Conservation (phyloP, 495 filamentous ascomycete species). For the Cenococcum geophilum region DNA sequence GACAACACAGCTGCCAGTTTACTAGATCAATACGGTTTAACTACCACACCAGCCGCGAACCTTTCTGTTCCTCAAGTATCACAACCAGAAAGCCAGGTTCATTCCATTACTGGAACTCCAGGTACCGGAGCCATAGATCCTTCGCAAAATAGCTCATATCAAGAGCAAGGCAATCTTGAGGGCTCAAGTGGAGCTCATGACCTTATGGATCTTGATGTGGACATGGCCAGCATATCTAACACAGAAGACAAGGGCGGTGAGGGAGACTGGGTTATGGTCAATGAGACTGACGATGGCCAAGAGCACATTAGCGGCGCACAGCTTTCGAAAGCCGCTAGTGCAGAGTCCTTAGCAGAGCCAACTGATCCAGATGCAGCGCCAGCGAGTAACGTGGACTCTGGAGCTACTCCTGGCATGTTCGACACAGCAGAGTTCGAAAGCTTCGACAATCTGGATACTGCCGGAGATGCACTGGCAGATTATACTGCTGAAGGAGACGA, state of each 20-base stretch:
- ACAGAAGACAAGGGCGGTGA: slow-evolving; percentile 29
- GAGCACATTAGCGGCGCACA: slow-evolving; percentile 20
- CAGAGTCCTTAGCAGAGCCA: slow-evolving; percentile 2
- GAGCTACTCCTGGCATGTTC: slow-evolving; percentile 34
- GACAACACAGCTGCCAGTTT: slow-evolving; percentile 32
- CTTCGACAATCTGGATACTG: slow-evolving; percentile 55
- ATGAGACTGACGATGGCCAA: slow-evolving; percentile 28
- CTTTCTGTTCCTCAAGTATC: slow-evolving; percentile 23
- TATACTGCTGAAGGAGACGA: slow-evolving; percentile 42
- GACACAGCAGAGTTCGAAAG: slow-evolving; percentile 42
- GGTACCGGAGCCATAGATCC: slow-evolving; percentile 1
- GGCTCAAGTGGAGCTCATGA: slow-evolving; percentile 14
- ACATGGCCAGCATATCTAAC: slow-evolving; percentile 30
- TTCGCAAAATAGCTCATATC: slow-evolving; percentile 2
- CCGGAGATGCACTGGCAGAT: slow-evolving; percentile 57
- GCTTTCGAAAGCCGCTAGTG: slow-evolving; percentile 4
- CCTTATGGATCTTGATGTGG: slow-evolving; percentile 31
- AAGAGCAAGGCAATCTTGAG: slow-evolving; percentile 13
- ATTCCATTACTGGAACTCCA: slow-evolving; percentile 26
- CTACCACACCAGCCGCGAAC: slow-evolving; percentile 26
- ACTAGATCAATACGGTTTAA: slow-evolving; percentile 28
- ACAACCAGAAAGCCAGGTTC: slow-evolving; percentile 22
- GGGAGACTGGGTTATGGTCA: slow-evolving; percentile 59
- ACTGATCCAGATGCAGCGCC: slow-evolving; percentile 5
- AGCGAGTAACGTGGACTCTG: slow-evolving; percentile 23